Base-by-base conservation (phyloP, 768 basidiomycete species). In the Hericium rajendrae region DNA sequence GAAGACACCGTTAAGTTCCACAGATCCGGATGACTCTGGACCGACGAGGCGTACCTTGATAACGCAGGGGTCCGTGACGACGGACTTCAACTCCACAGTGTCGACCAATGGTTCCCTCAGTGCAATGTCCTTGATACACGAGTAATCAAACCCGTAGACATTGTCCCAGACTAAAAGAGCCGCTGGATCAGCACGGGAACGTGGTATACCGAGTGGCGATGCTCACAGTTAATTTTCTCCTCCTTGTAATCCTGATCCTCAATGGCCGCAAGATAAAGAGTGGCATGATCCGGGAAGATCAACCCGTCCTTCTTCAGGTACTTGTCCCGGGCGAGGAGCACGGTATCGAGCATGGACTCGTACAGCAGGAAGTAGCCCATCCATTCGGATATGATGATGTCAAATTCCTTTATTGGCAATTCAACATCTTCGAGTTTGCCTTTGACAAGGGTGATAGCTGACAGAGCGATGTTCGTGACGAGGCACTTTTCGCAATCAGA, bases 181-280 rank as follows among this genome's bases (percentile, higher is more conserved):
- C 32, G 6, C 32, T 32, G 5, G 38, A 40, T 41, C 37, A 40
- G 65, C 37, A 59, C 54, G 24, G 41, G 28, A 50, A 16, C 43
- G 15, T 15, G 12, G 4, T 38, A 26, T 49, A 41, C 48, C 52
- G 32, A 59, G 56, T 11, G 24, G 54, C 24, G 26, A 39, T 4
- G 81, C 90, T 69, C 69, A 97, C 95, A 99, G 72, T 94, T 94
- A 69, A 99, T 99, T 73, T 99, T 99, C 72, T 98, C 95, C 62
- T 98, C 94, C 73, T 98, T 98, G 81, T 99, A 99, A 57, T 98
- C 97, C 66, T 95, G 88, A 70, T 99, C 97, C 72, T 99, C 97
- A 71, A 99, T 98, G 53, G 94, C 97, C 48, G 94, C 97, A 55
- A 99, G 69, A 76, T 88, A 97, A 68, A 99, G 74, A 24, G 83